Evolutionary conservation across 169 alveolate species (phyloP).

Genomic region (Perkinsus olseni): DNA sequence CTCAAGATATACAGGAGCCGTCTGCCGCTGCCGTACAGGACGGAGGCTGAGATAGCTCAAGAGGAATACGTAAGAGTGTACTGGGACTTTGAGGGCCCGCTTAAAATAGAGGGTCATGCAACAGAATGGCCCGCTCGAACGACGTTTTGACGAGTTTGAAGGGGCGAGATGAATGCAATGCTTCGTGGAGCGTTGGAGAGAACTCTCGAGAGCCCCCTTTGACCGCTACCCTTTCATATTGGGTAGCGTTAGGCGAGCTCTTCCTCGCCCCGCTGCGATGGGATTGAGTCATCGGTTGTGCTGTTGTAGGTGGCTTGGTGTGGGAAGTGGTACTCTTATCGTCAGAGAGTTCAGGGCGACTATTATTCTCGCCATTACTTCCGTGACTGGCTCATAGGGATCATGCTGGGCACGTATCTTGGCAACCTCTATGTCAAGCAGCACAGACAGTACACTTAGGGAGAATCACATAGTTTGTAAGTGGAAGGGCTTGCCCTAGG

Average conservation of each 20-base stretch:
- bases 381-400: slow-evolving; percentile 59
- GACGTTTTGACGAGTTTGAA: neutral
- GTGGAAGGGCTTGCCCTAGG: neutral
- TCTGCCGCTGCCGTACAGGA: slow-evolving; percentile 69
- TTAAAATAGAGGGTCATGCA: too few species aligned
- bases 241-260: too few species aligned
- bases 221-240: too few species aligned
- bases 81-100: too few species aligned
- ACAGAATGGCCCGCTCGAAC: neutral
- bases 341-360: slow-evolving; percentile 64
- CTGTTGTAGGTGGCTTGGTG: slow-evolving; percentile 45
- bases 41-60: slow-evolving; percentile 53
- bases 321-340: slow-evolving; percentile 70
- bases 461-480: neutral
- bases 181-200: too few species aligned
- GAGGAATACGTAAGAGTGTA: slow-evolving; percentile 30
- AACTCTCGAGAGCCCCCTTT: too few species aligned
- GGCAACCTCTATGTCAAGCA: slow-evolving; percentile 15
- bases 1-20: slow-evolving; percentile 64
- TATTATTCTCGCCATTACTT: slow-evolving; percentile 49
- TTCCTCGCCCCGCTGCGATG: too few species aligned
- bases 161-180: neutral
- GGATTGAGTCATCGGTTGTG: too few species aligned
- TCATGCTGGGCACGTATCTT: slow-evolving; percentile 25
- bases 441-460: slow-evolving; percentile 23